A percentile compares a stretch with the other conserved stretches of the same genome.
Conservation (phyloP, 768 basidiomycete species). For the Boletus speciosus region DNA sequence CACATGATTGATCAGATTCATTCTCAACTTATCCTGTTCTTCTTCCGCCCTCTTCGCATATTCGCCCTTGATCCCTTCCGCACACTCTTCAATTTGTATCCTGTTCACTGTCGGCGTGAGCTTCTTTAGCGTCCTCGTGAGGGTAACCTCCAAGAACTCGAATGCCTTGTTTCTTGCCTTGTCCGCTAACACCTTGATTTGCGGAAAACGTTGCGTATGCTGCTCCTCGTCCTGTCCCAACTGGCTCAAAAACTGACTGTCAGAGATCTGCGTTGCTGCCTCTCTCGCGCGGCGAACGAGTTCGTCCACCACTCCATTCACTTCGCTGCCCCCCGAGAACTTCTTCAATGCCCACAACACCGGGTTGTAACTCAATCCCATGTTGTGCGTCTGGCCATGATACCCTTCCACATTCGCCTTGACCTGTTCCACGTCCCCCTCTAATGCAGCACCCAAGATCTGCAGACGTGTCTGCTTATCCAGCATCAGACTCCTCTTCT, state of each 20-base stretch:
- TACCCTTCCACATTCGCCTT: not conserved
- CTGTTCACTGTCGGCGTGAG: constrained; percentile 6
- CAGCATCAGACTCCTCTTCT: not conserved
- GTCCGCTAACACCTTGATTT: not conserved
- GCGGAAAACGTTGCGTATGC: not conserved
- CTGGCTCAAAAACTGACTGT: constrained; percentile 14
- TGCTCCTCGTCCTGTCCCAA: constrained; percentile 3
- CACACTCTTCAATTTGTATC: constrained; percentile 5
- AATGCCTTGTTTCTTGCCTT: not conserved
- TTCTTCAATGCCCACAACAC: not conserved
- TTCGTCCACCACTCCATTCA: not conserved
- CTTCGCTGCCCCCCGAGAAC: not conserved
- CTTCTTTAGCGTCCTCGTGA: constrained; percentile 7
- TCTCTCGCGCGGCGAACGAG: constrained; percentile 1
- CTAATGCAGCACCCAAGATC: constrained; percentile 6
- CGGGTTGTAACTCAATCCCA: accelerated
- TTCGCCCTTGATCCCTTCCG: not conserved
- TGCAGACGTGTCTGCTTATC: not conserved
- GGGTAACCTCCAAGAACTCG: not conserved
- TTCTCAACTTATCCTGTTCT: constrained; percentile 11
- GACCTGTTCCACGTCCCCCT: constrained; percentile 1
- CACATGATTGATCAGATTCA: constrained; percentile 16
- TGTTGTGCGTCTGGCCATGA: not conserved
- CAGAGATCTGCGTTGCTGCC: not conserved
- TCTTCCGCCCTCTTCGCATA: not conserved